Evolutionary conservation across 768 basidiomycete genomes (phyloP).

Genomic region (Mycena rebaudengoi): DNA sequence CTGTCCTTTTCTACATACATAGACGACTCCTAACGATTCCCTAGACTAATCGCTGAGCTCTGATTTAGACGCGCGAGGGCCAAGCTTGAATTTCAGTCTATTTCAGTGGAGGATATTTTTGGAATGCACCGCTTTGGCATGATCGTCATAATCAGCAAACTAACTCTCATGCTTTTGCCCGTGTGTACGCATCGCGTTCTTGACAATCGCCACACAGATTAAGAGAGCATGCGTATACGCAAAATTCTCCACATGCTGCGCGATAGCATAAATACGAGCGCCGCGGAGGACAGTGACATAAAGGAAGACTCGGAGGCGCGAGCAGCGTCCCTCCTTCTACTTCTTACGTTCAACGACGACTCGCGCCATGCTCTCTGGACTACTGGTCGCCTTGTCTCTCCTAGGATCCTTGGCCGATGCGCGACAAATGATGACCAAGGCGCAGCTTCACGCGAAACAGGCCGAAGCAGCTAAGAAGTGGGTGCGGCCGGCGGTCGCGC

Average conservation of each 20-base stretch:
- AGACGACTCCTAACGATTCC: neutral
- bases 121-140: no score
- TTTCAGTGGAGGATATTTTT: no score
- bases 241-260: constrained; percentile 1
- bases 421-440: constrained; percentile 46
- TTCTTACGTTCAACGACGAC: neutral
- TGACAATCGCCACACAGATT: no score
- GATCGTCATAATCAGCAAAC: no score
- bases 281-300: neutral
- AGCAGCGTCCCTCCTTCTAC: neutral
- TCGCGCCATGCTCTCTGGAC: constrained; percentile 21
- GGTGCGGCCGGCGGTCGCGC: constrained; percentile 26
- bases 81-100: no score
- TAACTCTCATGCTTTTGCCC: no score
- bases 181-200: no score
- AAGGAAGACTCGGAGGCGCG: neutral
- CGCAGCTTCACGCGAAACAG: constrained; percentile 55
- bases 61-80: no score
- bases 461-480: constrained; percentile 57
- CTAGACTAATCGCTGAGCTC: neutral
- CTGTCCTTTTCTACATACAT: no score
- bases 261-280: constrained; percentile 28
- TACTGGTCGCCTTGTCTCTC: constrained; percentile 26
- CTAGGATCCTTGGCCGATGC: constrained; percentile 32
- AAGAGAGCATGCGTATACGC: neutral